Percentiles rank a stretch among this genome's conserved stretches.
phyloP scores from a whole-genome alignment of 2,329 filamentous ascomycete species.

The Exophiala dermatitidis region DNA sequence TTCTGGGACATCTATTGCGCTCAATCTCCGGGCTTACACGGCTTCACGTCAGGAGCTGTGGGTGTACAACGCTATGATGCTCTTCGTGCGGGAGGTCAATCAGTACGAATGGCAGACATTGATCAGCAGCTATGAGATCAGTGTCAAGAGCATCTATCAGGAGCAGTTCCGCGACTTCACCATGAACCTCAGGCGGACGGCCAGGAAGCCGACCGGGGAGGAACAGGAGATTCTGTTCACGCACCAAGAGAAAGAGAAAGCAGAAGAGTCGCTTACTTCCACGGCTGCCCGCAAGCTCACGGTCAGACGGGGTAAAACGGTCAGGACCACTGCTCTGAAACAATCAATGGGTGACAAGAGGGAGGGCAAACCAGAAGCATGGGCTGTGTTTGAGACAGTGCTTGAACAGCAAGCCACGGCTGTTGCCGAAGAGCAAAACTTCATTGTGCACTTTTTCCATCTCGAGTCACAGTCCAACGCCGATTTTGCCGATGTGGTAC shows the following conservation, averaged over 20 bases:
- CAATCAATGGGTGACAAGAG: constrained; percentile 44
- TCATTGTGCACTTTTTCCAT: constrained; percentile 94
- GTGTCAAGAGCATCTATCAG: constrained; percentile 69
- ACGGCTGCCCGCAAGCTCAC: constrained; percentile 81
- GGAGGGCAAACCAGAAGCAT: constrained; percentile 63
- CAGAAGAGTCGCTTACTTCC: constrained; percentile 57
- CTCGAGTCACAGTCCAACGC: constrained; percentile 72
- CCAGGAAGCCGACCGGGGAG: constrained; percentile 66
- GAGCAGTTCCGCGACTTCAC: constrained; percentile 73
- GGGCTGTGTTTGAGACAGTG: constrained; percentile 72
- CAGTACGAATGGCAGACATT: constrained; percentile 71
- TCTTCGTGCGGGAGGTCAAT: constrained; percentile 84
- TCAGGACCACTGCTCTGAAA: constrained; percentile 41
- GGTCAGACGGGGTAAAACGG: constrained; percentile 85
- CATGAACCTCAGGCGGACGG: constrained; percentile 70
- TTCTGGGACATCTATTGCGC: constrained; percentile 48
- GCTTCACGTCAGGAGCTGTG: constrained; percentile 67
- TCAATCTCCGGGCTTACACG: constrained; percentile 65
- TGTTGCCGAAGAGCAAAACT: constrained; percentile 91
- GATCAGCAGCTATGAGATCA: constrained; percentile 71
- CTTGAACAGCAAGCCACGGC: constrained; percentile 76
- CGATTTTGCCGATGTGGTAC: constrained; percentile 78
- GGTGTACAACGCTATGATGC: constrained; percentile 78
- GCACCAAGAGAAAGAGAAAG: constrained; percentile 78
- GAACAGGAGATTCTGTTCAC: constrained; percentile 85